These are phyloP conservation scores for Paramecium biaurelia DNA, from an alignment of 73 alveolate genomes.

Conservation along the genomic window DNA sequence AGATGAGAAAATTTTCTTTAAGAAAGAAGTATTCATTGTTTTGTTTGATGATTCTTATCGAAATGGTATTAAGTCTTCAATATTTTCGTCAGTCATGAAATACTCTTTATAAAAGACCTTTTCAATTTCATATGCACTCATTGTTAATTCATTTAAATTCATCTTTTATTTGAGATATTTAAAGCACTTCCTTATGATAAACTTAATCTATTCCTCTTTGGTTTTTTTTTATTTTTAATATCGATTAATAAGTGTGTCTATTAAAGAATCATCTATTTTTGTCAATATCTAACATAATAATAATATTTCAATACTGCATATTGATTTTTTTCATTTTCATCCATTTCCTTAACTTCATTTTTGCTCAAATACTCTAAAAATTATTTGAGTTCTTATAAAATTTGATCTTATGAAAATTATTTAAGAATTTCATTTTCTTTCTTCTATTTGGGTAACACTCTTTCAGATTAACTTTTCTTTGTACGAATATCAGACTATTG, in stretches of 20 bases:
- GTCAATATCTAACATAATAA: neutral
- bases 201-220: conserved; percentile 59
- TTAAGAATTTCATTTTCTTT: conserved; percentile 3
- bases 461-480: conserved; percentile 28
- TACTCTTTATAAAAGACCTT: conserved; percentile 12
- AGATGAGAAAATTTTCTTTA: conserved; percentile 33
- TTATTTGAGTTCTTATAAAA: neutral
- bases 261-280: conserved; percentile 5
- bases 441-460: conserved; percentile 18
- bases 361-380: neutral
- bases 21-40: neutral
- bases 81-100: neutral
- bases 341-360: neutral
- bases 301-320: neutral
- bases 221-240: conserved; percentile 41
- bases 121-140: conserved; percentile 45
- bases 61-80: conserved; percentile 33
- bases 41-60: conserved; percentile 5
- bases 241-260: neutral
- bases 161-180: conserved; percentile 53
- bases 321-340: neutral
- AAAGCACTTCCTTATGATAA: conserved; percentile 58
- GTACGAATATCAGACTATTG: neutral
- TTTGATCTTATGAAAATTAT: neutral
- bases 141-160: conserved; percentile 46